Evolutionary conservation across 371 early-diverging fungal genomes (phyloP).

Genomic region (Batkoa obscura): DNA sequence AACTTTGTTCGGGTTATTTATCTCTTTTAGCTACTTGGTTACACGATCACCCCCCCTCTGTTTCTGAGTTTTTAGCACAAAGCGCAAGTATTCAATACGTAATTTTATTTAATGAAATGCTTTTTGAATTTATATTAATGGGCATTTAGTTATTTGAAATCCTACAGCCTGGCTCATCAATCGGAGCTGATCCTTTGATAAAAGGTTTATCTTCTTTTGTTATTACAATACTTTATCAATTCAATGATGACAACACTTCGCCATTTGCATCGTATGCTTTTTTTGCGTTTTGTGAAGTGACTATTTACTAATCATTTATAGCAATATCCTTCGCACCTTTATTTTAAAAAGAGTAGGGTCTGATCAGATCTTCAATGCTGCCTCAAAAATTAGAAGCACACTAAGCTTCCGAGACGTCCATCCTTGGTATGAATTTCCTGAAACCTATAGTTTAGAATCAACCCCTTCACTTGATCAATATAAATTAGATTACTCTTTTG

Average conservation of each 20-base stretch:
- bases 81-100: slow-evolving; percentile 77
- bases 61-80: slow-evolving; percentile 67
- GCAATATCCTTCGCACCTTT: background rate
- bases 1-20: slow-evolving; percentile 25
- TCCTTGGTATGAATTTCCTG: slow-evolving; percentile 3
- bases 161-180: slow-evolving; percentile 78
- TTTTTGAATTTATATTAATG: background rate
- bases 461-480: background rate
- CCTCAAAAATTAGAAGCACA: background rate
- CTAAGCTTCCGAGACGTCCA: background rate
- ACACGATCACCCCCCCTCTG: slow-evolving; percentile 50
- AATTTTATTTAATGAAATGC: slow-evolving; percentile 10
- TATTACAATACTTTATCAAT: slow-evolving; percentile 68
- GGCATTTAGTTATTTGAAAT: slow-evolving; percentile 25
- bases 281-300: background rate
- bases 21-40: slow-evolving; percentile 63
- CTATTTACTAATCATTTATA: background rate
- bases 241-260: slow-evolving; percentile 57
- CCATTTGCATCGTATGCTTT: slow-evolving; percentile 39
- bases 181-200: slow-evolving; percentile 54
- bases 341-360: background rate
- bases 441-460: background rate
- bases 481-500: background rate
- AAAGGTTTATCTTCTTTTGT: slow-evolving; percentile 82
- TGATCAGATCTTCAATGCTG: background rate